These are phyloP conservation scores for Paradendryphiella salina DNA, from an alignment of 2,329 filamentous ascomycete species.

Conservation along the genomic window DNA sequence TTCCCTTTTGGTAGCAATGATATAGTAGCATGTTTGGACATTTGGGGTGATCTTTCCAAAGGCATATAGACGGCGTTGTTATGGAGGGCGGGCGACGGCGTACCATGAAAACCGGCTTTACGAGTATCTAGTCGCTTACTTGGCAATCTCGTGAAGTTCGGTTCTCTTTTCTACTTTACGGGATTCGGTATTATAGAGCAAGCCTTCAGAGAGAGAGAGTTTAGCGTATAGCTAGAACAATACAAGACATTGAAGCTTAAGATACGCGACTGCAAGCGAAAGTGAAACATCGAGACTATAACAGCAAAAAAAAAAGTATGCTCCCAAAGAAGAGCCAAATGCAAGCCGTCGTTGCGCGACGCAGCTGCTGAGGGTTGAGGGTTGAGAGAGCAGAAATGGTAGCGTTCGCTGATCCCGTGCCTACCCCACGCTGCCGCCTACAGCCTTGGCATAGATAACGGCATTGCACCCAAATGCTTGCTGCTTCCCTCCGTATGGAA, in stretches of 20 bases:
- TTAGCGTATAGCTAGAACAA: background rate
- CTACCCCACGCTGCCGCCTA: conserved; percentile 26
- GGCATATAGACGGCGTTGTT: conserved; percentile 19
- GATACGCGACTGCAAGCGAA: background rate
- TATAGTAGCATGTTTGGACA: conserved; percentile 17
- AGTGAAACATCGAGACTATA: background rate
- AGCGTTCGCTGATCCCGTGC: background rate
- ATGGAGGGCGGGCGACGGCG: conserved; percentile 10
- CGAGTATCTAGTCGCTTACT: conserved; percentile 5
- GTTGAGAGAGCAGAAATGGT: background rate
- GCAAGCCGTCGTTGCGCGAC: background rate
- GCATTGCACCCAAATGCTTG: conserved; percentile 18
- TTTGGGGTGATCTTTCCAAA: conserved; percentile 10
- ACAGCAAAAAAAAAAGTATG: background rate
- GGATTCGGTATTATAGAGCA: background rate
- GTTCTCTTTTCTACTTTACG: conserved; percentile 2
- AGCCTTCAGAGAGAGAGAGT: background rate
- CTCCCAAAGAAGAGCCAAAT: background rate
- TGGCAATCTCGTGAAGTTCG: conserved; percentile 4
- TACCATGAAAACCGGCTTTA: background rate
- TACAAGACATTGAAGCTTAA: background rate
- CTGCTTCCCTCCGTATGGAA: conserved; percentile 12
- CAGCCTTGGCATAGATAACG: conserved; percentile 29
- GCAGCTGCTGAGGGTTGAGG: background rate
- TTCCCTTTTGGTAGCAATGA: conserved; percentile 15